Base-by-base conservation (phyloP, 2,329 filamentous ascomycete genomes). In the Triangularia verruculosa region DNA sequence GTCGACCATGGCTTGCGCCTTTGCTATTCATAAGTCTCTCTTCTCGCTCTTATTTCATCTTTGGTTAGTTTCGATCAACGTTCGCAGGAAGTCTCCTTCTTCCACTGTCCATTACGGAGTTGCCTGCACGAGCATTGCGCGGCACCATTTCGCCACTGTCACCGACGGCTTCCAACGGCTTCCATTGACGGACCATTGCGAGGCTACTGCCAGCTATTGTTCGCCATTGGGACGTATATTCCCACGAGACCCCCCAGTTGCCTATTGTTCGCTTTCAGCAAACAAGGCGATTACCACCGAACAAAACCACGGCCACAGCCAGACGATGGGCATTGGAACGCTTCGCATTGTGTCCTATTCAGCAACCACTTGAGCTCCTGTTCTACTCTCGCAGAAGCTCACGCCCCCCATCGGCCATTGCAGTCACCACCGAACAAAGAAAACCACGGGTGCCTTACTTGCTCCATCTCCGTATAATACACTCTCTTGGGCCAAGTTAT, bases 111-210 rank as follows among this genome's bases (percentile, higher is more conserved):
- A 17, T 47, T 57, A 24, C 13, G 39, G 22, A 24, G 28, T 24
- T 57, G 55, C 55, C 55, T 47, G 12, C 56, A 43, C 39, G 20
- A 47, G 39, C n/a, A 20, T 47, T 47, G 39, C 39, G 39, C 39
- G n/a, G 39, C 39, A 17, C 39, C 39, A 47, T 47, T 47, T 47
- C n/a, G 39, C 39, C 39, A 47, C 39, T 47, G 68, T 66, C 68
- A 70, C 68, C 47, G 32, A 57, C 30, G 3, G 56, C 28, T 70
- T 69, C 68, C 64, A 68, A 61, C 64, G 47, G 52, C 51, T 70
- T 69, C 67, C 65, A 69, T 67, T 68, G 64, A 64, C 62, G 61
- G 52, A 22, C 27, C 59, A 63, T 61, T 60, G 52, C 52, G 34
- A 56, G 24, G 32, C 22, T 47, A 13, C 32, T 24, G 55, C 57